phyloP scores from a whole-genome alignment of 2,329 filamentous ascomycete genomes.

The Chaetomium sp. region DNA sequence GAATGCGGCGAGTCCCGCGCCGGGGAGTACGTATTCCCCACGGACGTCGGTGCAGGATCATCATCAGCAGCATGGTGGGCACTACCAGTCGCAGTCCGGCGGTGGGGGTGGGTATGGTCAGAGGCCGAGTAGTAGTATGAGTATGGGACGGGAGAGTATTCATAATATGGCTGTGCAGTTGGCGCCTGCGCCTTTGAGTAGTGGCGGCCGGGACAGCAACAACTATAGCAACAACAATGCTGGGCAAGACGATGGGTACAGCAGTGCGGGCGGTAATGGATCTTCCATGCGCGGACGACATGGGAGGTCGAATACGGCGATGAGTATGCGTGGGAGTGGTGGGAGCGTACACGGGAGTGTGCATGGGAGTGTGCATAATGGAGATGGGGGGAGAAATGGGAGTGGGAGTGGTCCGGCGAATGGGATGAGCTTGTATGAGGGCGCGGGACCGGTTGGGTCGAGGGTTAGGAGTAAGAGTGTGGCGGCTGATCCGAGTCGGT shows the following conservation, averaged over 20 bases:
- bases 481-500: slow-evolving; percentile 71
- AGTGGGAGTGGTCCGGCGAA: not conserved
- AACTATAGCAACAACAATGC: not conserved
- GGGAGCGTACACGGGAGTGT: not conserved
- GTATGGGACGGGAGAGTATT: slow-evolving; percentile 2
- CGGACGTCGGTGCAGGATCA: slow-evolving; percentile 32
- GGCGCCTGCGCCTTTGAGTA: slow-evolving; percentile 33
- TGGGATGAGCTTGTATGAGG: slow-evolving; percentile 52
- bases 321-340: slow-evolving; percentile 31
- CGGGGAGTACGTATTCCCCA: slow-evolving; percentile 33
- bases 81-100: too few relatives aligned
- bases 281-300: slow-evolving; percentile 17
- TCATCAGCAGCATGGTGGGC: not conserved
- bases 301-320: slow-evolving; percentile 8
- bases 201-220: not conserved
- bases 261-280: slow-evolving; percentile 13
- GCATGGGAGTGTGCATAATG: too few relatives aligned
- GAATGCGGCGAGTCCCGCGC: not conserved
- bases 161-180: slow-evolving; percentile 64
- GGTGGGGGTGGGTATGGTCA: too few relatives aligned
- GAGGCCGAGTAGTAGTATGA: slow-evolving; percentile 17
- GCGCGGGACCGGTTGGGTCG: slow-evolving; percentile 33
- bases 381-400: slow-evolving; percentile 31
- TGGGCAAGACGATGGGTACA: slow-evolving; percentile 1
- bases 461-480: slow-evolving; percentile 67